A percentile compares a stretch with the other conserved stretches of the same genome.
These are phyloP conservation scores for Cicer cuneatum DNA, from an alignment of 306 rosid genomes.

Conservation along the genomic window DNA sequence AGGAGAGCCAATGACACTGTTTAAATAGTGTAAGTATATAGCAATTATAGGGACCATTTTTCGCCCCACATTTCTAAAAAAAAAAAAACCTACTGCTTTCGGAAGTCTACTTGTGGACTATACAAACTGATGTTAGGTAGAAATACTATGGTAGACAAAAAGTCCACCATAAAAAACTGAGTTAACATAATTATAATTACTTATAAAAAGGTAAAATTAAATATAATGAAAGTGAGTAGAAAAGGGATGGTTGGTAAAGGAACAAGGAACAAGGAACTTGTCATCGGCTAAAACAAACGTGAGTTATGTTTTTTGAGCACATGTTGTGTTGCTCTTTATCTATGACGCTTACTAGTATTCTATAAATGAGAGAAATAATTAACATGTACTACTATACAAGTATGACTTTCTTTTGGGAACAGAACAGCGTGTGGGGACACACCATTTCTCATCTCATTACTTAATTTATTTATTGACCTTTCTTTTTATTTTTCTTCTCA, in stretches of 20 bases:
- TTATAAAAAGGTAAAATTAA: neutral
- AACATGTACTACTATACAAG: neutral
- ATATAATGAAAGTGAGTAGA: neutral
- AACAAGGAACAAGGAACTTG: slow-evolving; percentile 14
- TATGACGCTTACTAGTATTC: neutral
- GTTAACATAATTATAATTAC: no score
- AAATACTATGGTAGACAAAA: no score
- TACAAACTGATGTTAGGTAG: no score
- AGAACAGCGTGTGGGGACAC: slow-evolving; percentile 46
- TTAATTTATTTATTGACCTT: neutral
- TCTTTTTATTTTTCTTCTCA: neutral
- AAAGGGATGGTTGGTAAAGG: slow-evolving; percentile 27
- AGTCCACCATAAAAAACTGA: no score
- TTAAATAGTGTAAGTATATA: no score
- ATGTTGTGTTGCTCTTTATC: slow-evolving; percentile 46
- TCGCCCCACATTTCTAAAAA: no score
- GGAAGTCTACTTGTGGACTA: no score
- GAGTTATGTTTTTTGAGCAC: slow-evolving; percentile 42
- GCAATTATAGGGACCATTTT: no score
- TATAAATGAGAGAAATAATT: neutral
- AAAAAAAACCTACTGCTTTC: no score
- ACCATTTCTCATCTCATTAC: slow-evolving; percentile 24
- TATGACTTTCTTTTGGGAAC: slow-evolving; percentile 19
- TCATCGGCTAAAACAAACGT: slow-evolving; percentile 29
- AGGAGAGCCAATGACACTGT: no score